Conservation (phyloP, 2,329 filamentous ascomycete species). For the Polytolypa hystricis region DNA sequence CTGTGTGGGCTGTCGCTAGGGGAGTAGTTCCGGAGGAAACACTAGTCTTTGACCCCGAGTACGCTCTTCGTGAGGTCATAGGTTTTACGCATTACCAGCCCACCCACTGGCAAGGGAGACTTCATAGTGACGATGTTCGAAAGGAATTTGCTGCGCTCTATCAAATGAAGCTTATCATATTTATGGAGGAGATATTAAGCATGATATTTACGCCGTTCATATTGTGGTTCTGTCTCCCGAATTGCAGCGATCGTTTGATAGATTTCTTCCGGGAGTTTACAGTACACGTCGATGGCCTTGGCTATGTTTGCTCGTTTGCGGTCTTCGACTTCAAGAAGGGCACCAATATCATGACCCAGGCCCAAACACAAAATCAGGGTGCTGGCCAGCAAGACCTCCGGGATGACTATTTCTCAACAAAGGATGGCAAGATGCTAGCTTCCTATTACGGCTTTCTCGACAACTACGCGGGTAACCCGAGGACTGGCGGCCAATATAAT, state of each 20-base stretch:
- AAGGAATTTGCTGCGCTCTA: constrained; percentile 83
- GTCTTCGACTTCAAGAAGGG: constrained; percentile 94
- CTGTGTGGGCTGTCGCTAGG: constrained; percentile 71
- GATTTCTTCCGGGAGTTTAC: constrained; percentile 99
- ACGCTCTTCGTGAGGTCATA: constrained; percentile 76
- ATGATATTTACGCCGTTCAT: constrained; percentile 88
- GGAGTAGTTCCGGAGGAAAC: constrained; percentile 81
- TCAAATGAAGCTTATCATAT: constrained; percentile 83
- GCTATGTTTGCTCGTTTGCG: constrained; percentile 93
- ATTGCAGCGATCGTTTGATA: constrained; percentile 81
- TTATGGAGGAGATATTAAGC: constrained; percentile 81
- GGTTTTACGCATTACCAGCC: constrained; percentile 89
- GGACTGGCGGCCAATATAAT: constrained; percentile 53
- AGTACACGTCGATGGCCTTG: constrained; percentile 88
- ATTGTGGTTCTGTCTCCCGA: constrained; percentile 73
- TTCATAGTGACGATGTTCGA: constrained; percentile 93
- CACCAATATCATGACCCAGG: constrained; percentile 42
- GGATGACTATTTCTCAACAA: constrained; percentile 87
- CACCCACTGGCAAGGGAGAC: constrained; percentile 71
- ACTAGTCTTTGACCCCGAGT: constrained; percentile 82
- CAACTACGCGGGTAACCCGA: constrained; percentile 71
- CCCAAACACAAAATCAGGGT: constrained; percentile 24
- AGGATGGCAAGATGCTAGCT: constrained; percentile 96
- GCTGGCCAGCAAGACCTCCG: constrained; percentile 51
- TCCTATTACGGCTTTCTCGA: constrained; percentile 93